Evolutionary conservation across 495 filamentous ascomycete genomes (phyloP).

Genomic region (Penicillium lagena): DNA sequence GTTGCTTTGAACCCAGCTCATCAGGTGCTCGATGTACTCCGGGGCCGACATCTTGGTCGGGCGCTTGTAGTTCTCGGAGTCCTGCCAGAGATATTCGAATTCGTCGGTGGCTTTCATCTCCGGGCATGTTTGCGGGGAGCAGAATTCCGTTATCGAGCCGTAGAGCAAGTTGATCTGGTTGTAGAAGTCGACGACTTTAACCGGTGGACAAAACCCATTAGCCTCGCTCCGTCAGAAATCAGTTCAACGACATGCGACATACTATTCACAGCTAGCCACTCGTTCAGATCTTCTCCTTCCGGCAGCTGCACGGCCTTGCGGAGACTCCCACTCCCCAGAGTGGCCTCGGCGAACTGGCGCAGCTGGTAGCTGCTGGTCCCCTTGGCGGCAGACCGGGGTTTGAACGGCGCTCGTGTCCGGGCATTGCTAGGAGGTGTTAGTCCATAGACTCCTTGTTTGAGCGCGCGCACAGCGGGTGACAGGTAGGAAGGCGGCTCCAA

Average conservation of each 20-base stretch:
- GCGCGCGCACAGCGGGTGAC: conserved; percentile 34
- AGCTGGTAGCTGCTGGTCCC: conserved; percentile 94
- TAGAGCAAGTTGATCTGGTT: conserved; percentile 99
- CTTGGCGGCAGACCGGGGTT: conserved; percentile 78
- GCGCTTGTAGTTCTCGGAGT: conserved; percentile 83
- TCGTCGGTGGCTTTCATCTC: conserved; percentile 99
- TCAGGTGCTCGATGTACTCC: conserved; percentile 93
- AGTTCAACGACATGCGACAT: not conserved
- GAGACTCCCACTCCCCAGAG: conserved; percentile 88
- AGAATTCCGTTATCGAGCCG: conserved; percentile 97
- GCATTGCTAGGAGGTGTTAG: conserved; percentile 68
- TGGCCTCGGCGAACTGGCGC: conserved; percentile 95
- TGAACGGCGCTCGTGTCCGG: conserved; percentile 83
- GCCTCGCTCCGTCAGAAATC: not conserved
- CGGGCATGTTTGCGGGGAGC: conserved; percentile 90
- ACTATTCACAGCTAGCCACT: conserved; percentile 98
- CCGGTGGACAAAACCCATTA: not conserved
- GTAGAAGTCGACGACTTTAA: conserved; percentile 94
- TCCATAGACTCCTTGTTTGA: conserved; percentile 31
- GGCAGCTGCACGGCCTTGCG: conserved; percentile 94
- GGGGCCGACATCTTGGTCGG: conserved; percentile 98
- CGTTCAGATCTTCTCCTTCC: conserved; percentile 93
- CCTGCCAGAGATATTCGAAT: conserved; percentile 99
- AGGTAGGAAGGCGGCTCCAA: conserved; percentile 35
- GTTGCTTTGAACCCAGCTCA: conserved; percentile 92